phyloP scores from a whole-genome alignment of 139 green algal genomes.

The Picochlorum sp. region DNA sequence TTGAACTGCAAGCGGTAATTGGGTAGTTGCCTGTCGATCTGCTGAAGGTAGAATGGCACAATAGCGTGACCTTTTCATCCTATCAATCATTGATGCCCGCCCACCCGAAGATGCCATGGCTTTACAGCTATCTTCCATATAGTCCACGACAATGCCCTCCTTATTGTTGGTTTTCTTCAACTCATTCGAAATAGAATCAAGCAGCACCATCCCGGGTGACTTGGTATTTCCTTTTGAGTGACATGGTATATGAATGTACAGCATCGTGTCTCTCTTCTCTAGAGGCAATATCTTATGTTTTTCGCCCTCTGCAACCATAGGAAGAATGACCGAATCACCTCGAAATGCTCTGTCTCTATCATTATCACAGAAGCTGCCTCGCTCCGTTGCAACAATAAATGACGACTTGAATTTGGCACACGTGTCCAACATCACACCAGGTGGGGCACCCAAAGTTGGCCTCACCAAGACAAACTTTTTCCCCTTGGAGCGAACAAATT shows the following conservation, averaged over 20 bases:
- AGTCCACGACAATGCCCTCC: too few relatives aligned
- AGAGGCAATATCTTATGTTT: not conserved
- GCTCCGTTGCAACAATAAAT: slow-evolving; percentile 4
- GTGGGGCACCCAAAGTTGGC: slow-evolving; percentile 3
- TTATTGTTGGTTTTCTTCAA: too few relatives aligned
- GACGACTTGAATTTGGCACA: slow-evolving; percentile 7
- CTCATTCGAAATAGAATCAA: too few relatives aligned
- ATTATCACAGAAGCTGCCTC: slow-evolving; percentile 11
- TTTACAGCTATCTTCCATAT: too few relatives aligned
- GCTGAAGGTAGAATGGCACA: not conserved
- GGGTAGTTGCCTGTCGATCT: not conserved
- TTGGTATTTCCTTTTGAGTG: not conserved
- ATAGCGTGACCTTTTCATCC: not conserved
- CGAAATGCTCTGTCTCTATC: slow-evolving; percentile 3
- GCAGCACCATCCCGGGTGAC: too few relatives aligned
- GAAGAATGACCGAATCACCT: slow-evolving; percentile 4
- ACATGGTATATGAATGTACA: not conserved
- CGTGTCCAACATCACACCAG: slow-evolving; percentile 7
- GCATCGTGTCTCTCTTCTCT: not conserved
- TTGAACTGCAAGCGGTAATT: not conserved
- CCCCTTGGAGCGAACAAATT: not conserved
- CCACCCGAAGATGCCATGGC: not conserved
- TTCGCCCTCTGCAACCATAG: not conserved
- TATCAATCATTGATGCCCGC: not conserved
- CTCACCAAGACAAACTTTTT: not conserved